These are phyloP conservation scores for Chytriomyces sp. DNA, from an alignment of 192 early-diverging fungal genomes.

Conservation along the genomic window DNA sequence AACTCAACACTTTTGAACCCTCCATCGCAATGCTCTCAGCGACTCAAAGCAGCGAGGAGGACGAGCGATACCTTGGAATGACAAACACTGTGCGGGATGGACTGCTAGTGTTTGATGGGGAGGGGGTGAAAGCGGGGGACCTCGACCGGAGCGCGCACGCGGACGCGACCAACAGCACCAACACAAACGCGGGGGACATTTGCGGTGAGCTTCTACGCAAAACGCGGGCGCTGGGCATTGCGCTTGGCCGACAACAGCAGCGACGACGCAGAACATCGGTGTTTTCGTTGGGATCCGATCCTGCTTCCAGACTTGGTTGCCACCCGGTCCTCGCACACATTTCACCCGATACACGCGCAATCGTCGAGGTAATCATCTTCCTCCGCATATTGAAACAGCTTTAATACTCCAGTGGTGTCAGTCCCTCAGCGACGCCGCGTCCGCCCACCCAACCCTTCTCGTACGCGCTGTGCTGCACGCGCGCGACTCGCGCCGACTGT, in stretches of 20 bases:
- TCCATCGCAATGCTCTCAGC: no score
- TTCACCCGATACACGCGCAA: neutral
- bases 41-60: no score
- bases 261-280: neutral
- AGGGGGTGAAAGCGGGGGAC: neutral
- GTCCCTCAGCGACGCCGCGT: neutral
- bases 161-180: neutral
- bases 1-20: no score
- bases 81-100: conserved; percentile 21
- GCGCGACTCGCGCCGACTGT: neutral
- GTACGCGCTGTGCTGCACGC: neutral
- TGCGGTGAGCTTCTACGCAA: neutral
- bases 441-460: neutral
- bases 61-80: neutral
- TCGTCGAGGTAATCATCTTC: neutral
- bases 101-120: no score
- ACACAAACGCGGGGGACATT: neutral
- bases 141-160: neutral
- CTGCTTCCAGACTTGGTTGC: neutral
- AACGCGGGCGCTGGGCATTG: neutral
- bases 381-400: neutral
- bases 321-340: neutral
- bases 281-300: neutral
- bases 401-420: neutral
- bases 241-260: no score